Conservation (phyloP, 75 land plant species). For the Larix kaempferi region DNA sequence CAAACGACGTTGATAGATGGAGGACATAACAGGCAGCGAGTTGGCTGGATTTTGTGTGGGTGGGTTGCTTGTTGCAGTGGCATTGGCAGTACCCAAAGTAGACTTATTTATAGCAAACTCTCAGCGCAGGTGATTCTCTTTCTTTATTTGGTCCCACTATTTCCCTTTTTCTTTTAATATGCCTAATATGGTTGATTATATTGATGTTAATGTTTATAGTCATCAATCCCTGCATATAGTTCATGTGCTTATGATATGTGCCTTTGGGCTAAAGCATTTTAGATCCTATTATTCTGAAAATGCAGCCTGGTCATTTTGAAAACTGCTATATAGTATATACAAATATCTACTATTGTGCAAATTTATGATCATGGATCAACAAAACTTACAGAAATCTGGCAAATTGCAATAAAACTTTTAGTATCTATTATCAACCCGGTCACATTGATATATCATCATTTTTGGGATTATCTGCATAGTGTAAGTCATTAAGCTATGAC, state of each 20-base stretch:
- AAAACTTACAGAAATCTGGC: not conserved
- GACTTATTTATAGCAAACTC: slow-evolving; percentile 31
- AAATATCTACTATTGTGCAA: not conserved
- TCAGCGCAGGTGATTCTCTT: slow-evolving; percentile 29
- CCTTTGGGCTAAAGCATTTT: not conserved
- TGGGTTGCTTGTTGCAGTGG: slow-evolving; percentile 31
- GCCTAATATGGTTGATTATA: not conserved
- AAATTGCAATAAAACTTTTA: no score
- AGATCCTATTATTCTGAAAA: not conserved
- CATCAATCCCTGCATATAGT: not conserved
- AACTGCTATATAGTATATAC: not conserved
- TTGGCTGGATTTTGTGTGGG: slow-evolving; percentile 45
- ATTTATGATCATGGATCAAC: slow-evolving; percentile 2
- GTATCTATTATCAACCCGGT: not conserved
- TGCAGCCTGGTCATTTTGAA: not conserved
- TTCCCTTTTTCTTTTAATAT: not conserved
- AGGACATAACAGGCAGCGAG: slow-evolving; percentile 30
- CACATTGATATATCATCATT: not conserved
- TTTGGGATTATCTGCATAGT: not conserved
- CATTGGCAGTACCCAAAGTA: slow-evolving; percentile 38
- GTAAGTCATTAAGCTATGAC: no score
- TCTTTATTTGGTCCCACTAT: not conserved
- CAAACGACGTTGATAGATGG: slow-evolving; percentile 13
- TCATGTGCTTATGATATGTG: not conserved
- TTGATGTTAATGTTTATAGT: not conserved